These are phyloP conservation scores for Fusarium sp. DNA, from an alignment of 2,329 filamentous ascomycete genomes.

Conservation along the genomic window DNA sequence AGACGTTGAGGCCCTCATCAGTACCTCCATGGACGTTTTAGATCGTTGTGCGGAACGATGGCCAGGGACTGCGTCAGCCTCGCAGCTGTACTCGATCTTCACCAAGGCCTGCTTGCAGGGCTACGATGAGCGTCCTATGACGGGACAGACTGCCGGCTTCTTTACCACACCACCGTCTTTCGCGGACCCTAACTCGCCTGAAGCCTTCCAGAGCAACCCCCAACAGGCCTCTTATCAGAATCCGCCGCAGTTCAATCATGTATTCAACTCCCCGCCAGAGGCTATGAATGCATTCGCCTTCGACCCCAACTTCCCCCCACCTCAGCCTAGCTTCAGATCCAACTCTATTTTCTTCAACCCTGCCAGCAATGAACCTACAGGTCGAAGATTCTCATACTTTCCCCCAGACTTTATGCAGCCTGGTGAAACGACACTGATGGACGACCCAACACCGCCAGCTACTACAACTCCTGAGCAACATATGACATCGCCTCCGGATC, in stretches of 20 bases:
- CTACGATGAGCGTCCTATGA: conserved; percentile 73
- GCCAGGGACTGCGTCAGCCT: conserved; percentile 89
- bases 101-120: conserved; percentile 89
- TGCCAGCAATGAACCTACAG: conserved; percentile 66
- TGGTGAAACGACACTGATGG: conserved; percentile 51
- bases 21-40: conserved; percentile 83
- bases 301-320: conserved; percentile 59
- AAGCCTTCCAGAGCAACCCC: conserved; percentile 50
- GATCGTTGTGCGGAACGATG: conserved; percentile 86
- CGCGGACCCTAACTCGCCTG: conserved; percentile 53
- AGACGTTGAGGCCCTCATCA: conserved; percentile 82
- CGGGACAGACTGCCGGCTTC: conserved; percentile 49
- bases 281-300: conserved; percentile 64
- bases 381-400: conserved; percentile 75
- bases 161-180: conserved; percentile 55
- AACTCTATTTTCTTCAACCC: conserved; percentile 77
- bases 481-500: conserved; percentile 50
- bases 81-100: conserved; percentile 88
- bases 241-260: conserved; percentile 71
- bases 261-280: conserved; percentile 70
- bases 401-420: conserved; percentile 67
- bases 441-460: conserved; percentile 56
- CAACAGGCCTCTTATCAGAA: conserved; percentile 60
- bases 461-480: conserved; percentile 50
- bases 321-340: conserved; percentile 72